A percentile compares a stretch with the other conserved stretches of the same genome.
Evolutionary conservation across 345 rosid genomes (phyloP).

Genomic region (Aquilaria yunnanensis): DNA sequence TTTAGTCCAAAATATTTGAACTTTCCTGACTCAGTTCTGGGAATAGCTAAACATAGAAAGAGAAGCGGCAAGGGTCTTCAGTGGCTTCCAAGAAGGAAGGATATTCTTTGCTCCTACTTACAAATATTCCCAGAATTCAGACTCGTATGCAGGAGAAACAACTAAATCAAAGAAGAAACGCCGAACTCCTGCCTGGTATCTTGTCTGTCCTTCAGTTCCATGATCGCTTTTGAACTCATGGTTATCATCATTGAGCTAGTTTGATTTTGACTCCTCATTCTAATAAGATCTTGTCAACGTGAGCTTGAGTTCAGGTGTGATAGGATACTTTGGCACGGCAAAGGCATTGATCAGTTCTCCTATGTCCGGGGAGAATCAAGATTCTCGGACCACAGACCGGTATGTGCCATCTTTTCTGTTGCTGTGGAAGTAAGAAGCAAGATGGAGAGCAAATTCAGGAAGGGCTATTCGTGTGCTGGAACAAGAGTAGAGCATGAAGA

Average conservation of each 20-base stretch:
- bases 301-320: slow-evolving; percentile 64
- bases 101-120: slow-evolving; percentile 88
- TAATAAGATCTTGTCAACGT: no score
- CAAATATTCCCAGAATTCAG: slow-evolving; percentile 81
- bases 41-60: slow-evolving; percentile 74
- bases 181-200: slow-evolving; percentile 95
- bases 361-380: slow-evolving; percentile 79
- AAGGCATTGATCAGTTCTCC: slow-evolving; percentile 69
- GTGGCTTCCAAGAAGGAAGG: slow-evolving; percentile 71
- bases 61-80: slow-evolving; percentile 83
- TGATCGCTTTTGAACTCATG: no score
- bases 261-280: neutral
- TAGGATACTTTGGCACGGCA: slow-evolving; percentile 80
- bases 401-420: slow-evolving; percentile 66
- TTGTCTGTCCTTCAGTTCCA: neutral
- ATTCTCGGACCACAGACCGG: slow-evolving; percentile 95
- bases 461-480: slow-evolving; percentile 58
- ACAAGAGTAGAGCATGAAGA: slow-evolving; percentile 44
- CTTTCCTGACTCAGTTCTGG: slow-evolving; percentile 4
- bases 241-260: no score
- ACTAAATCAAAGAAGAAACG: slow-evolving; percentile 90
- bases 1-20: neutral
- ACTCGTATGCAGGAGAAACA: slow-evolving; percentile 82
- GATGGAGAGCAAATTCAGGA: slow-evolving; percentile 41
- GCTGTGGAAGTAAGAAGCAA: slow-evolving; percentile 50